Base-by-base conservation (phyloP, 1,139 yeast species). In the Yarrowia galli region DNA sequence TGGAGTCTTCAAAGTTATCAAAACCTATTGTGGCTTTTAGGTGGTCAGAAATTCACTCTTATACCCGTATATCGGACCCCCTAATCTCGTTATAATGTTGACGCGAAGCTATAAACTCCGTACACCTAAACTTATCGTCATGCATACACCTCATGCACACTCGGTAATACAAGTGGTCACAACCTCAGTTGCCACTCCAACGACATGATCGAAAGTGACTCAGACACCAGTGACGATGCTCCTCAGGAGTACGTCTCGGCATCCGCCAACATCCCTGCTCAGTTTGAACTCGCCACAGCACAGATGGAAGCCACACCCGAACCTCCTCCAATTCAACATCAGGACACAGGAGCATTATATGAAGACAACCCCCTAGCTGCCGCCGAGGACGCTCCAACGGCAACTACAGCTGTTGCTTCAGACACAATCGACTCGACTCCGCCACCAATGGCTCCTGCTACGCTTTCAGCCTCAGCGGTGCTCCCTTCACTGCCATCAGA, bases 191-290 rank as follows among this genome's bases (percentile, higher is more conserved):
- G 32, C 32, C 36, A 25, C 35, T n/a, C 38, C 22, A 51, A 18
- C 42, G 28, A 16, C 28, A 58, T 58, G 64, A 58, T 58, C 13
- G 64, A 58, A 32, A 58, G 64, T 18, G 64, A 58, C 22, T 58
- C 64, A 10, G 64, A 58, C 16, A 10, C 64, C 15, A 58, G 64
- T 16, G 51, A 58, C 28, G 64, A 58, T 3, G 46, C 51, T 20
- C 64, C 64, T 42, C 64, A 58, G 51, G 64, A 58, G 64, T 58
- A 58, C 42, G 64, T 58, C 25, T 58, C 64, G 7, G 61, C 46
- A n/a, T 40, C 46, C 7, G 61, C 36, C 5, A 54, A 40, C 36
- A 54, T 40, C 15, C 46, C 61, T 12, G 61, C 36, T 2, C 46
- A 40, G 13, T 40, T 25, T 23, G 61, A 54, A 23, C 36, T 25